Base-by-base conservation (phyloP, 169 alveolate genomes). In the Plasmodium ovale region DNA sequence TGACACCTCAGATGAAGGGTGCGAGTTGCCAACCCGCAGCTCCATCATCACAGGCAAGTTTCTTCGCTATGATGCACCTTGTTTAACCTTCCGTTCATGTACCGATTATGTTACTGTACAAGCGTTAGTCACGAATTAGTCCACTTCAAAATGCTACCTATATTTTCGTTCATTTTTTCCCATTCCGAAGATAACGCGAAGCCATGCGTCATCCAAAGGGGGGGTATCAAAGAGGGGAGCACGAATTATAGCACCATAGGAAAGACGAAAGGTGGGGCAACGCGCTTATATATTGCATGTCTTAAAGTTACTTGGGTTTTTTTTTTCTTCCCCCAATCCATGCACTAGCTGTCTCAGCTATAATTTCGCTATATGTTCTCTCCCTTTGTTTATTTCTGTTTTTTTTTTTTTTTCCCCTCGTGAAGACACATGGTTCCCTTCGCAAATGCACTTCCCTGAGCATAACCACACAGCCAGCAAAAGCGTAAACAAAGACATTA, bases 21-120 rank as follows among this genome's bases (percentile, higher is more conserved):
- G 31, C 19, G 88, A 73, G 58, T 58, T 73, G 42, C 31, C 37
- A 16, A 73, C 88, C 9, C 42, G 59, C 14, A 73, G 73, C 10
- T 73, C 88, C 1, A 73, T 73, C 21, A 27, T 73, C 1, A 10
- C 42, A 39, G 88, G 88, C 35, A 59, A 29, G 69, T 19, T 5
- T 14, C 1, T 60, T 19, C 25, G 14, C 12, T 60, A 9, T n/a
- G n/a, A n/a, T n/a, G n/a, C n/a, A n/a, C n/a, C n/a, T n/a, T n/a
- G n/a, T n/a, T n/a, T n/a, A n/a, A n/a, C n/a, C n/a, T n/a, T n/a
- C n/a, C n/a, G n/a, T n/a, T n/a, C n/a, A n/a, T n/a, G n/a, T n/a
- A n/a, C n/a, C n/a, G n/a, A n/a, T n/a, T n/a, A n/a, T n/a, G n/a
- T n/a, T n/a, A n/a, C n/a, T n/a, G n/a, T n/a, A n/a, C n/a, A n/a